phyloP scores from a whole-genome alignment of 495 filamentous ascomycete genomes.

The Penicillium atrosanguineum region DNA sequence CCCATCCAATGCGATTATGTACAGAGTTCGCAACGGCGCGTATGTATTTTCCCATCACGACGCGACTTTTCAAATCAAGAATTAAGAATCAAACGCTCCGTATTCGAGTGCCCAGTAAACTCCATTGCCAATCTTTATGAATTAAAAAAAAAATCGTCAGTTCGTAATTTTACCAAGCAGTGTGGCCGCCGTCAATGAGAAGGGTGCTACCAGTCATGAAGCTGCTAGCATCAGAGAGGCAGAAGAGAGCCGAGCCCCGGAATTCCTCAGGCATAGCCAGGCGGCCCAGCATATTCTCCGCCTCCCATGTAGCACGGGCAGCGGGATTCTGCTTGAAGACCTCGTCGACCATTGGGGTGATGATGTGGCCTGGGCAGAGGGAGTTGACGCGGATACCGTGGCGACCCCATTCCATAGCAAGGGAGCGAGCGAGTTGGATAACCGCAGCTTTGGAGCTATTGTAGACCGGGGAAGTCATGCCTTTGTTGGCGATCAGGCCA shows the following conservation, averaged over 20 bases:
- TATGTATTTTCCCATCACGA: no score
- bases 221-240: constrained; percentile 63
- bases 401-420: constrained; percentile 72
- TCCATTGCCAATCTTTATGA: background rate
- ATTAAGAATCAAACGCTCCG: background rate
- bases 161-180: constrained; percentile 44
- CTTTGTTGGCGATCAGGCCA: constrained; percentile 75
- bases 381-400: constrained; percentile 67
- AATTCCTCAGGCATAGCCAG: constrained; percentile 65
- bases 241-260: constrained; percentile 58
- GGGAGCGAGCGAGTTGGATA: constrained; percentile 58
- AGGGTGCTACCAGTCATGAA: constrained; percentile 69
- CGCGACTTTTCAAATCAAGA: no score
- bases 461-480: constrained; percentile 63
- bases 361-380: constrained; percentile 66
- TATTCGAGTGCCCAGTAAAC: background rate
- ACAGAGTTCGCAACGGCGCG: no score
- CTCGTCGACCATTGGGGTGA: constrained; percentile 68
- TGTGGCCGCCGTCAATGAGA: constrained; percentile 63
- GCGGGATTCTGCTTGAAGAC: constrained; percentile 65
- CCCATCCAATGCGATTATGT: no score
- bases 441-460: constrained; percentile 71
- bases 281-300: constrained; percentile 68
- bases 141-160: background rate
- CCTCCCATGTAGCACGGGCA: constrained; percentile 57